Evolutionary conservation across 345 rosid species (phyloP), one percentile per base, ranked within the genome.

Genomic region (Chamaenerion angustifolium): DNA sequence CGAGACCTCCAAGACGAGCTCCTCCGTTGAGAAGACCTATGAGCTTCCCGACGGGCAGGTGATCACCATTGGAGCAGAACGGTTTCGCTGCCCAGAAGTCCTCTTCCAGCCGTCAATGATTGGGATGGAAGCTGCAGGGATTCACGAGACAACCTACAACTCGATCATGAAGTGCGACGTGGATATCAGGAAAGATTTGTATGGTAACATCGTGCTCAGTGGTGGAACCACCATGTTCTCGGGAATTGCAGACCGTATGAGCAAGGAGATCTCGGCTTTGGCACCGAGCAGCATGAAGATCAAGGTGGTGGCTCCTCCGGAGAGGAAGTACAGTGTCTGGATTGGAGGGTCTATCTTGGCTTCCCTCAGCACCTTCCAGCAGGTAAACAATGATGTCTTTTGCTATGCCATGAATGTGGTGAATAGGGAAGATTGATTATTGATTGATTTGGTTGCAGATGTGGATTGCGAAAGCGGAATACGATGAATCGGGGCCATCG

Each of bases 281-380:
- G 95, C 95, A 27, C 95, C 97, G 13, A 84, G 85, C 84, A 88
- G 94, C 77, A 87, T 81, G 96, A 87, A 87, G 74, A 83, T 87
- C 65, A 88, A 88, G 76, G 96, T 88, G 12, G 96, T 81, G 27
- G 94, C 92, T 1, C 92, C 96, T 25, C 95, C 95, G 0, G 92
- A 84, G 72, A 84, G 95, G 74, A 88, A 85, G 61, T 85, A 88
- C 71, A 80, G 86, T 64, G 97, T 85, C 66, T 88, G 95, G 93
- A 88, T 88, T 12, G 95, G 97, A 42, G 93, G 95, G 2, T 85
- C 97, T 31, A 85, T 82, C 71, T 64, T 88, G 76, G 95, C 93
- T 6, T 88, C 95, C 51, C 92, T 85, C 58, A 88, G 95, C 76
- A 84, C 97, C 54, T 88, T 88, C 83, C 97, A 88, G 75, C 97